These are phyloP conservation scores for Isatis lusitanica DNA, from an alignment of 441 rosid genomes.

Conservation along the genomic window DNA sequence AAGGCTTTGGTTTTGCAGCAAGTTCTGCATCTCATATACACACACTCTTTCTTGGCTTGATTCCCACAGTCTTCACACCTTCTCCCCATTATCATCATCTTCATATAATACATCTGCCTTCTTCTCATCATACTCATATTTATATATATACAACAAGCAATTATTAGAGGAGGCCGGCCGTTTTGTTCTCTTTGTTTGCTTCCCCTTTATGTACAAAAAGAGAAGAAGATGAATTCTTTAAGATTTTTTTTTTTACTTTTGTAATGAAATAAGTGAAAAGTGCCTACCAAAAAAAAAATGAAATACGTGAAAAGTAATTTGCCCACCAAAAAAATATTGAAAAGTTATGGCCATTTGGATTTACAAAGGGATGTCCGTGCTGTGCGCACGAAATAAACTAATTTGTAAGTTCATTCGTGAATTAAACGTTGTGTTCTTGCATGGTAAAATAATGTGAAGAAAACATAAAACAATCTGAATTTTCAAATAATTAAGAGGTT, in stretches of 20 bases:
- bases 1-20: slow-evolving; percentile 58
- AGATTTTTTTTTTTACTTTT: too few species aligned
- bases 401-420: neutral
- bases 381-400: neutral
- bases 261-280: neutral
- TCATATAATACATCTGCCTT: neutral
- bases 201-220: slow-evolving; percentile 25
- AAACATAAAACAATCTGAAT: neutral
- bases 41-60: slow-evolving; percentile 63
- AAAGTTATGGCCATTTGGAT: neutral
- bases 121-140: neutral
- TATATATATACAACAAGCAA: neutral
- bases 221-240: neutral
- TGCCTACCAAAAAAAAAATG: too few species aligned
- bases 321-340: too few species aligned
- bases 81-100: slow-evolving; percentile 32
- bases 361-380: neutral
- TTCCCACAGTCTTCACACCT: slow-evolving; percentile 72
- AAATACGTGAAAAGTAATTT: neutral
- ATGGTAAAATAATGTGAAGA: neutral
- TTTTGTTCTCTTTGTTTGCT: slow-evolving; percentile 12
- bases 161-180: slow-evolving; percentile 5
- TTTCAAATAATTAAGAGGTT: neutral
- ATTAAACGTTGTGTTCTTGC: neutral
- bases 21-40: slow-evolving; percentile 54